Conservation (phyloP, 2,329 filamentous ascomycete species). For the Fusarium duplospermum region DNA sequence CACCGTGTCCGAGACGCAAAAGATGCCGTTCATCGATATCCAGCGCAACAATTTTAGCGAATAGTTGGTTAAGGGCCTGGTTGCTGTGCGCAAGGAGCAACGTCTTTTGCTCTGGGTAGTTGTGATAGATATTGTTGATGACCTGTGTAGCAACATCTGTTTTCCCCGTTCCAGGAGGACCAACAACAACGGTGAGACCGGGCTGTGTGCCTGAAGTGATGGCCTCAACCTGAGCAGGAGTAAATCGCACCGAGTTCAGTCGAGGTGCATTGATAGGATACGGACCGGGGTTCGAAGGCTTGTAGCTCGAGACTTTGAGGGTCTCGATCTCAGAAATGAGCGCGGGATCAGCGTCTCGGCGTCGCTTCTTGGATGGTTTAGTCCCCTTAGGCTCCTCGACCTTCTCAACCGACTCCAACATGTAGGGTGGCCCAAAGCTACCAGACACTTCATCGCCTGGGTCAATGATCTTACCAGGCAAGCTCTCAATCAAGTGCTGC, state of each 20-base stretch:
- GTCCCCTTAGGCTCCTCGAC: conserved; percentile 60
- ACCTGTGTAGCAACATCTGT: conserved; percentile 99
- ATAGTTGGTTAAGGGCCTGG: conserved; percentile 95
- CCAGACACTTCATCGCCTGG: conserved; percentile 76
- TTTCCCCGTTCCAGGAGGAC: conserved; percentile 96
- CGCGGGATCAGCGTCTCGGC: conserved; percentile 78
- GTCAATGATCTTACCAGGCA: conserved; percentile 89
- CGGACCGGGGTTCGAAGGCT: conserved; percentile 86
- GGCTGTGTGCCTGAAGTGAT: conserved; percentile 95
- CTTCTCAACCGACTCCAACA: conserved; percentile 76
- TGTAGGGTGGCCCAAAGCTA: conserved; percentile 88
- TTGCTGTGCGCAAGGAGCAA: conserved; percentile 96
- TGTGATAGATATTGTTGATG: conserved; percentile 99
- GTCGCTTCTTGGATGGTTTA: conserved; percentile 85
- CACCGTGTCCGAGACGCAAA: conserved; percentile 90
- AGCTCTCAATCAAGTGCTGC: conserved; percentile 90
- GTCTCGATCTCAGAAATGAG: conserved; percentile 73
- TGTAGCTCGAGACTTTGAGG: conserved; percentile 89
- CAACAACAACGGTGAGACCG: conserved; percentile 92
- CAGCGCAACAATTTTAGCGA: conserved; percentile 95
- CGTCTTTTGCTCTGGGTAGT: conserved; percentile 93
- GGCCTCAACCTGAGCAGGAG: conserved; percentile 89
- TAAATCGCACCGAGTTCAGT: conserved; percentile 87
- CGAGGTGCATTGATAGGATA: conserved; percentile 88
- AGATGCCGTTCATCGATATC: conserved; percentile 97